Percentiles rank a stretch among this genome's conserved stretches.
Evolutionary conservation across 2,329 filamentous ascomycete species (phyloP).

Genomic region (Colletotrichum sansevieriae): DNA sequence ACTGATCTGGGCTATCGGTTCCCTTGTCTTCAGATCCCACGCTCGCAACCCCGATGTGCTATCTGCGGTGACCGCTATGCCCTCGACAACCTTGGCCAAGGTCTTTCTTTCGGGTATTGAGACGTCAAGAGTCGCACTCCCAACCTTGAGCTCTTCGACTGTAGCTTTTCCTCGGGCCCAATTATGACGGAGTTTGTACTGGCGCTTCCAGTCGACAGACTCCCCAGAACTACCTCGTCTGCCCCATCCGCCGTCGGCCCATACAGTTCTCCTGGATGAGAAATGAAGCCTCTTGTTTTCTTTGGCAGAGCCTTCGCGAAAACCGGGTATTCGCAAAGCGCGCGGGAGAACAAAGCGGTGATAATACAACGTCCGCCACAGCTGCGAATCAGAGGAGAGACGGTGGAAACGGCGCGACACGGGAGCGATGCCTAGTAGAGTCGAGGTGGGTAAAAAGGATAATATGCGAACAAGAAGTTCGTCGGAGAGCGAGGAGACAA

Average conservation of each 20-base stretch:
- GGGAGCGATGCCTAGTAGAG: slow-evolving; percentile 72
- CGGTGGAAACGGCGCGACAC: slow-evolving; percentile 82
- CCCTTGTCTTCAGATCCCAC: slow-evolving; percentile 78
- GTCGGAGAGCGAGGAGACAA: slow-evolving; percentile 82
- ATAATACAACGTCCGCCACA: slow-evolving; percentile 94
- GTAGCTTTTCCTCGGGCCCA: slow-evolving; percentile 88
- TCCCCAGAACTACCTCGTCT: slow-evolving; percentile 66
- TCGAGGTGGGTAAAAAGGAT: slow-evolving; percentile 77
- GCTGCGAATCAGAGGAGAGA: slow-evolving; percentile 83
- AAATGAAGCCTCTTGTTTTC: slow-evolving; percentile 57
- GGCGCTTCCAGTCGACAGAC: slow-evolving; percentile 84
- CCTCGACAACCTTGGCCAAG: slow-evolving; percentile 82
- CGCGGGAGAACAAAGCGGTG: slow-evolving; percentile 86
- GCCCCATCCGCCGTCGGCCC: slow-evolving; percentile 58
- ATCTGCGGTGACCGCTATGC: slow-evolving; percentile 84
- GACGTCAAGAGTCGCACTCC: slow-evolving; percentile 40
- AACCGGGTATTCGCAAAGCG: slow-evolving; percentile 79
- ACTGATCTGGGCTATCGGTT: slow-evolving; percentile 66
- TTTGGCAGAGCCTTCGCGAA: slow-evolving; percentile 55
- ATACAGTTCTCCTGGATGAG: slow-evolving; percentile 58
- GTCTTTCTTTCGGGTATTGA: slow-evolving; percentile 62
- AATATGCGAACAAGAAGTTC: slow-evolving; percentile 90
- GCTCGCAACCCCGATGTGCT: slow-evolving; percentile 76
- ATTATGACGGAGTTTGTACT: slow-evolving; percentile 91
- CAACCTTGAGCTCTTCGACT: slow-evolving; percentile 80